Percentiles rank a stretch among this genome's conserved stretches.
Evolutionary conservation across 2,329 filamentous ascomycete genomes (phyloP).

Genomic region (Claviceps maximensis): DNA sequence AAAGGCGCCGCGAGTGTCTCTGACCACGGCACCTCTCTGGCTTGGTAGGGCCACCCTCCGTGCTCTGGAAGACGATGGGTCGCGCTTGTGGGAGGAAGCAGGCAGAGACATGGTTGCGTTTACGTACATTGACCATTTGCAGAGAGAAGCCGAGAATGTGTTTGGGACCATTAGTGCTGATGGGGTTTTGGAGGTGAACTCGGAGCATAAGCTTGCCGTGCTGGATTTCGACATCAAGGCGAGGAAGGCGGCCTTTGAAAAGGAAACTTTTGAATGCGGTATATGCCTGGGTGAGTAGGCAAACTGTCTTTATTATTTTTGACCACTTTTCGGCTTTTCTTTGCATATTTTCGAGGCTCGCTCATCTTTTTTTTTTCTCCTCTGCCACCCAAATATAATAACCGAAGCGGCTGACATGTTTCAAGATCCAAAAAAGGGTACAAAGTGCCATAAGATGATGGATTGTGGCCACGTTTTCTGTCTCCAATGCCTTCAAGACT

Average conservation of each 20-base stretch:
- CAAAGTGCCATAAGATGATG: slow-evolving; percentile 65
- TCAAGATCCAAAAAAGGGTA: slow-evolving; percentile 76
- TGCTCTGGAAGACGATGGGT: slow-evolving; percentile 36
- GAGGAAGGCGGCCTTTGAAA: slow-evolving; percentile 63
- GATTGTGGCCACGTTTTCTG: slow-evolving; percentile 90
- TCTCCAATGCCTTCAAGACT: slow-evolving; percentile 71
- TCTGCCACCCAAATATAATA: too few species aligned
- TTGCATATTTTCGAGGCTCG: too few species aligned
- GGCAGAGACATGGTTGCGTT: slow-evolving; percentile 47
- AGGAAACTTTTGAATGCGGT: slow-evolving; percentile 75
- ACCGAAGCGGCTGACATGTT: not conserved
- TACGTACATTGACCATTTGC: slow-evolving; percentile 49
- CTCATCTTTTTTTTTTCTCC: not conserved
- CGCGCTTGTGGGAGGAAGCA: slow-evolving; percentile 47
- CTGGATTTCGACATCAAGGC: slow-evolving; percentile 67
- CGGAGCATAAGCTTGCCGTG: slow-evolving; percentile 53
- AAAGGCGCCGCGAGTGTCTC: slow-evolving; percentile 33
- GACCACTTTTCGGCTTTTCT: too few species aligned
- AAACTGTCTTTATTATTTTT: not conserved
- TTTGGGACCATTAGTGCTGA: slow-evolving; percentile 42
- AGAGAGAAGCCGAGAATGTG: slow-evolving; percentile 43
- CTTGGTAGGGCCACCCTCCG: slow-evolving; percentile 34
- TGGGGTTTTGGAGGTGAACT: slow-evolving; percentile 37
- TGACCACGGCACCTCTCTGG: slow-evolving; percentile 46
- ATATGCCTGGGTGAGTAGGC: slow-evolving; percentile 53